A percentile compares a stretch with the other conserved stretches of the same genome.
Evolutionary conservation across 768 basidiomycete genomes (phyloP).

Genomic region (Dioszegia crocea): DNA sequence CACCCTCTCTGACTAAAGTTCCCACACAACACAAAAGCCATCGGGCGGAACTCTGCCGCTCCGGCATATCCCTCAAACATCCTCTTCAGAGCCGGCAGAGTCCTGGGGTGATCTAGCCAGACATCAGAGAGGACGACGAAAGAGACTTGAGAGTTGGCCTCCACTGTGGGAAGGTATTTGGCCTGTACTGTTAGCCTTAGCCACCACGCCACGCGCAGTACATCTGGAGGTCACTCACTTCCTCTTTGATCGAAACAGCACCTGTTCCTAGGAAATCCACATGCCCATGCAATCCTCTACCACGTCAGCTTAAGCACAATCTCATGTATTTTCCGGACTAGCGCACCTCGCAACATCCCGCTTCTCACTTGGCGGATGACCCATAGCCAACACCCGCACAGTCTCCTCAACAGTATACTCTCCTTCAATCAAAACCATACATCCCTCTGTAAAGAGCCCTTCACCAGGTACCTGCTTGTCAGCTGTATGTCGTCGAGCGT

Average conservation of each 20-base stretch:
- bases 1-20: constrained; percentile 86
- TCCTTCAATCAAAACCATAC: constrained; percentile 89
- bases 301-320: not conserved
- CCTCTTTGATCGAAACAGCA: constrained; percentile 80
- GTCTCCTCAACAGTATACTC: constrained; percentile 90
- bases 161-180: constrained; percentile 44
- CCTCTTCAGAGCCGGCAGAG: constrained; percentile 70
- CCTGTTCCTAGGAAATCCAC: constrained; percentile 97
- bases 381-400: constrained; percentile 84
- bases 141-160: constrained; percentile 58
- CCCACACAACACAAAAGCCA: constrained; percentile 85
- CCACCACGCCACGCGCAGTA: too few relatives aligned
- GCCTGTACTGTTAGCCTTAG: constrained; percentile 31
- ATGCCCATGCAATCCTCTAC: constrained; percentile 87
- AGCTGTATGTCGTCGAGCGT: not conserved
- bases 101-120: constrained; percentile 85
- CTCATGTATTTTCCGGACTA: constrained; percentile 5
- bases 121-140: constrained; percentile 95
- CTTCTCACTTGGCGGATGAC: constrained; percentile 93
- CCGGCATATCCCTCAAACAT: constrained; percentile 70
- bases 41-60: constrained; percentile 85
- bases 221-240: constrained; percentile 57
- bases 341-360: constrained; percentile 71
- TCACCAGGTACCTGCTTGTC: constrained; percentile 71
- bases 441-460: constrained; percentile 93